phyloP scores from a whole-genome alignment of 768 basidiomycete species.

The Mycena latifolia region DNA sequence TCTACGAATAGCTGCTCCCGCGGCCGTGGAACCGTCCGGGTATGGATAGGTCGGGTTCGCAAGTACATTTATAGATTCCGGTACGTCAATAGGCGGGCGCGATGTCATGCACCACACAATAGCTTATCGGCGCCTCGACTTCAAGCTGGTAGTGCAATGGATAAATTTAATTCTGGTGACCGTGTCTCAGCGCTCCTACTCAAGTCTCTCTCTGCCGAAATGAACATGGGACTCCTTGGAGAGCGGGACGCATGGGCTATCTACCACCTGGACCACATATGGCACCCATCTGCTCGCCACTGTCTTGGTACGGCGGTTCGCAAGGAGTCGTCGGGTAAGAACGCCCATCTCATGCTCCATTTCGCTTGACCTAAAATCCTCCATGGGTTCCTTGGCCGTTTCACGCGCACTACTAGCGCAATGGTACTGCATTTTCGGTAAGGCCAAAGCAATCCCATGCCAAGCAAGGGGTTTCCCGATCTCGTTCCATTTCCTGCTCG shows the following conservation, averaged over 20 bases:
- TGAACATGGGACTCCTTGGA: background rate
- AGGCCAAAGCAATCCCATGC: too few species aligned
- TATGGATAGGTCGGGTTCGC: background rate
- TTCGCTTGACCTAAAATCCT: too few species aligned
- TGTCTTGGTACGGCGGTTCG: background rate
- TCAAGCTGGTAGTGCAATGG: background rate
- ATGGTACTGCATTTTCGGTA: background rate
- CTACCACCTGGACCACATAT: background rate
- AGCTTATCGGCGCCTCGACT: background rate
- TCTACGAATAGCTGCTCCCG: constrained; percentile 10
- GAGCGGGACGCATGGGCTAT: background rate
- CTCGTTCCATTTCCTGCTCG: too few species aligned
- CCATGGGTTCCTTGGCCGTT: background rate
- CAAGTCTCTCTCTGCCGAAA: background rate
- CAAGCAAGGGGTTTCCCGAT: too few species aligned
- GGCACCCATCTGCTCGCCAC: background rate
- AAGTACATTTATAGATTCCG: background rate
- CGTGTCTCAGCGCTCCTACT: background rate
- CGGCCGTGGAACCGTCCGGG: constrained; percentile 28
- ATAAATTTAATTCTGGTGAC: background rate
- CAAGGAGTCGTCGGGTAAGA: background rate
- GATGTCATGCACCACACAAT: background rate
- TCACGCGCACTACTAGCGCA: background rate
- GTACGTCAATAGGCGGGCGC: constrained; percentile 16
- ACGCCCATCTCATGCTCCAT: too few species aligned